These are phyloP conservation scores for Venturia carpophila DNA, from an alignment of 2,329 filamentous ascomycete species.

Conservation along the genomic window DNA sequence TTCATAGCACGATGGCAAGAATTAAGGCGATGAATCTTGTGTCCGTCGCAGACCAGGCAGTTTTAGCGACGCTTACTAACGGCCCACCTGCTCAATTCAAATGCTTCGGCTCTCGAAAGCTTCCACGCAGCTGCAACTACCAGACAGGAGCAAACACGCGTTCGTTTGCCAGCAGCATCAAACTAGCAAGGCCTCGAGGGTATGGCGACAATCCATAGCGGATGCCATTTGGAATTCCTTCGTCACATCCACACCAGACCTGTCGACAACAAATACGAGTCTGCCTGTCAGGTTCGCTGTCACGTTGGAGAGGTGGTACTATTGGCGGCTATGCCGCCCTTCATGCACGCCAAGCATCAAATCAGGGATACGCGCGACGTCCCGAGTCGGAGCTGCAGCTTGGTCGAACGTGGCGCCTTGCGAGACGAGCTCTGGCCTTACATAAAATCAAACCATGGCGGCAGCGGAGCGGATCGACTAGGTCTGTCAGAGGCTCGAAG, in stretches of 20 bases:
- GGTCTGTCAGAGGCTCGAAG: background rate
- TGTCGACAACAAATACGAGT: background rate
- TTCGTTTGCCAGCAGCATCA: background rate
- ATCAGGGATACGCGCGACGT: background rate
- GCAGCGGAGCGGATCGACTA: background rate
- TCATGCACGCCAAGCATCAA: conserved; percentile 14
- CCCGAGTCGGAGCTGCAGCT: conserved; percentile 9
- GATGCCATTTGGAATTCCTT: background rate
- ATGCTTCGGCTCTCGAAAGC: background rate
- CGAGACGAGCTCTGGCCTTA: background rate
- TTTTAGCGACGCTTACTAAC: background rate
- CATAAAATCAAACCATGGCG: background rate
- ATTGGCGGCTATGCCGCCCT: conserved; percentile 9
- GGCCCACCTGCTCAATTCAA: background rate
- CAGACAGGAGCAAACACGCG: conserved; percentile 8
- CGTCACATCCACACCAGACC: background rate
- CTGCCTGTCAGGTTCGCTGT: conserved; percentile 8
- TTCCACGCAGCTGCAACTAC: conserved; percentile 6
- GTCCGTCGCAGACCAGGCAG: background rate
- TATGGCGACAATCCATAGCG: background rate
- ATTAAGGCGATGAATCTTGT: background rate
- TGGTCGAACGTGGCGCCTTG: conserved; percentile 1
- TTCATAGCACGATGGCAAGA: background rate
- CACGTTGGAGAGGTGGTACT: background rate
- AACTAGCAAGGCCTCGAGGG: background rate